Conservation (phyloP, 2,329 filamentous ascomycete genomes). For the Trichoderma pleuroti region DNA sequence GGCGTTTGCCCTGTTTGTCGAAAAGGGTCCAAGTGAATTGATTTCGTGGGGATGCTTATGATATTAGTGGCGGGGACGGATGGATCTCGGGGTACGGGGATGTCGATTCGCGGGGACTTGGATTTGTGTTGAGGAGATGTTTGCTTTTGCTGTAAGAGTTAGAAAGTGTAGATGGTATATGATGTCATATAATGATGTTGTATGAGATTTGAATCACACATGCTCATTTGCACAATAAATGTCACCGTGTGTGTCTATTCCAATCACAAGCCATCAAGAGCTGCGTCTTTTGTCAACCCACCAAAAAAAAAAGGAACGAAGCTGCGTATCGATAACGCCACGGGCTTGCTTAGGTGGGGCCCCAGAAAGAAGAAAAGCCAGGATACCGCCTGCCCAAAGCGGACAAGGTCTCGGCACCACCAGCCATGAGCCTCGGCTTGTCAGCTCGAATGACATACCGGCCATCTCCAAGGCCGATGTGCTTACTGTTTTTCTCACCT, state of each 20-base stretch:
- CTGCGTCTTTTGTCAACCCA: neutral
- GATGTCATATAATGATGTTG: neutral
- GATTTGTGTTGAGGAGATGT: neutral
- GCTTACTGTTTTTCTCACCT: neutral
- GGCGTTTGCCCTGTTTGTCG: neutral
- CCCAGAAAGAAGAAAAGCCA: neutral
- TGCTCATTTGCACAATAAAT: neutral
- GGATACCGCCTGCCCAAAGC: neutral
- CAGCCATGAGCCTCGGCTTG: neutral
- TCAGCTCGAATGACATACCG: neutral
- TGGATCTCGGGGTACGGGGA: neutral
- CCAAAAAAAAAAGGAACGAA: neutral
- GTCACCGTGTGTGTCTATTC: neutral
- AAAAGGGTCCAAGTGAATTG: neutral
- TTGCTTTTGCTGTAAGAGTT: neutral
- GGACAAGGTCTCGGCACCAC: neutral
- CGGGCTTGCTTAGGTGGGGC: neutral
- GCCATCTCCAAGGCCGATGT: neutral
- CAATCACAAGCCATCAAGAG: neutral
- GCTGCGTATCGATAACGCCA: constrained; percentile 1
- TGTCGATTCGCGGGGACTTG: neutral
- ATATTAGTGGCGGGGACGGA: neutral
- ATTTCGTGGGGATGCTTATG: neutral
- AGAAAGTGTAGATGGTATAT: neutral
- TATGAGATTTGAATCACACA: neutral